Base-by-base conservation (phyloP, 2,329 filamentous ascomycete species). In the Cladosporium phlei region DNA sequence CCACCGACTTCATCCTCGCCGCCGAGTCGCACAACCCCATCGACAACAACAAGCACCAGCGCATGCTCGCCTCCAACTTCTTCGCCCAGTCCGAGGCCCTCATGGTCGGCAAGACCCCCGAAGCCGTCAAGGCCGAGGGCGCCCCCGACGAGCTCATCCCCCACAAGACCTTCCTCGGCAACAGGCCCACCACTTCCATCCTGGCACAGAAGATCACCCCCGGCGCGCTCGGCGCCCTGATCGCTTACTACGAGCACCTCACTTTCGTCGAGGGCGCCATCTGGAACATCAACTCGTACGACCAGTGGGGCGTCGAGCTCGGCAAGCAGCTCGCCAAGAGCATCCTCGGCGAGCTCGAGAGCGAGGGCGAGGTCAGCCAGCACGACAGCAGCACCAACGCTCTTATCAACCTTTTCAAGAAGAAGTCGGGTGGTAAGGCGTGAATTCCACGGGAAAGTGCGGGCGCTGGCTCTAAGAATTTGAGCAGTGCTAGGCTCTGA, bases 281-380 rank as follows among this genome's bases (percentile, higher is more conserved):
- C 66, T 98, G 93, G 93, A 95, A 97, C 74, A 95, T 98, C 77
- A 98, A 98, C 81, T 89, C 85, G 64, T 98, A 97, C 66, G 93
- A 98, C 74, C 93, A 98, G 77, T 98, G 93, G 93, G 93, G 93
- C 72, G 93, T 98, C 34, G 93, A 98, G 78, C 76, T 98, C 52
- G 93, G 93, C 69, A 98, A 98, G 84, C 83, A 85, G 30, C 75
- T 98, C 56, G 93, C 93, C 52, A 97, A 78, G 70, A 76, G 76
- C 64, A 78, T 70, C 49, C 65, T 72, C 54, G 68, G 71, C 62
- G 93, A 98, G 77, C 78, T 98, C 49, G 89, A 96, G 56, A 78
- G 84, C 64, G 69, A 78, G n/a, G 86, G 80, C 51, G 81, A 79
- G 59, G 82, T 82, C 46, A 73, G 74, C 49, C 79, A 78, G 49